Base-by-base conservation (phyloP, 2,329 filamentous ascomycete genomes). In the Neophaeococcomyces mojaviensis region DNA sequence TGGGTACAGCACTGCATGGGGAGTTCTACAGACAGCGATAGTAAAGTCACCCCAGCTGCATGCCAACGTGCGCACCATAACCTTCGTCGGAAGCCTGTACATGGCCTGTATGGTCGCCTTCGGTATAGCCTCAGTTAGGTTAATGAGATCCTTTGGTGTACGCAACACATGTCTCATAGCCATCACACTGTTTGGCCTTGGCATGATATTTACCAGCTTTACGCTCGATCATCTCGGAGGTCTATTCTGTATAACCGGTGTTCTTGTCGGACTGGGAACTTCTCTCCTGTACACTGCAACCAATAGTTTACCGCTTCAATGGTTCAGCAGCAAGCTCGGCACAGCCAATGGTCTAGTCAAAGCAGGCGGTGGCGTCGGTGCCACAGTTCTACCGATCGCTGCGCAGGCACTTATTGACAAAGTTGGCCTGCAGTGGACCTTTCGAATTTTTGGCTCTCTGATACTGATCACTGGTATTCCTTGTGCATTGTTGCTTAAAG, bases 261-360 rank as follows among this genome's bases (percentile, higher is more conserved):
- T 72, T 15, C 52, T 74, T 3, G 64, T 65, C 50, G 73, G 72
- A 0, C 40, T 73, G 20, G 72, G 72, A 0, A 60, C 57, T 5
- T 68, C 66, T 18, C 30, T 49, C 31, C 63, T 57, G 42, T 74
- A 71, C 47, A 68, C 71, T 63, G 67, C 74, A 2, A 64, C 70
- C 15, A 71, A 70, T 2, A 64, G 67, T 0, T 65, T 68, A 0
- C 68, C 75, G 2, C 67, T 74, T 0, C 76, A 79, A 50, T 80
- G 77, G 50, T 80, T 80, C 48, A 68, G 60, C 35, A 64, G 64
- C 2, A 76, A 70, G 49, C 70, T 74, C 2, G 77, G 76, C 0
- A 59, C 78, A 0, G 77, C 76, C 0, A 79, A 78, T 48, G 77
- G 76, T 0, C 61, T 78, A 10, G 67, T 77, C 26, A 75, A 69